Base-by-base conservation (phyloP, 805 yeast species). In the Yamadazyma sp. region DNA sequence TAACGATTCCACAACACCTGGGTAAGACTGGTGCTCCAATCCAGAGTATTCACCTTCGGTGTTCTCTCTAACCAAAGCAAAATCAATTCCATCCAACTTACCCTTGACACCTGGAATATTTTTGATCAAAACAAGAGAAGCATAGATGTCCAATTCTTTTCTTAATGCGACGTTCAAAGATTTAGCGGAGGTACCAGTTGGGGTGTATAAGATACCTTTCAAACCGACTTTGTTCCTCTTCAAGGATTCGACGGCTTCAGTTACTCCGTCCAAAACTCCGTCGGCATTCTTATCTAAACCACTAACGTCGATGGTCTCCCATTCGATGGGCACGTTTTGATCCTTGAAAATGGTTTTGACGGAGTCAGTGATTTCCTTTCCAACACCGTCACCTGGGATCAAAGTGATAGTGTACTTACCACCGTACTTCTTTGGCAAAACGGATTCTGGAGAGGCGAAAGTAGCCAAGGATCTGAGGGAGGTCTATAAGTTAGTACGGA, bases 21-120 rank as follows among this genome's bases (percentile, higher is more conserved):
- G 95, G 55, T 87, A 93, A 32, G 96, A 86, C 67, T 84, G 93
- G 72, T 93, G 98, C 77, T 91, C 99, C 57, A 93, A 77, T 57
- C 98, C 98, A 36, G 98, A 91, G 75, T 88, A 91, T 71, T 91
- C 98, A 72, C 96, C 97, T 73, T 91, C 98, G 52, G 97, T 91
- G 77, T 93, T 93, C 71, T 93, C 99, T 77, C 99, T 88, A 62
- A 93, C 95, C 50, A 93, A 76, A 27, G 90, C 96, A 60, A 91
- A 78, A 71, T 90, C 96, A 49, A 91, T 86, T 52, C 85, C 89
- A 46, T 83, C 77, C 60, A 89, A 78, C 67, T 90, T 87, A 44
- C 95, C 82, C 66, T 87, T 77, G 48, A 90, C 95, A 65, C 98
- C 98, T 45, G 95, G 93, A 46, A 93, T 78, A 67, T 86, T 84